Evolutionary conservation across 805 yeast genomes (phyloP), one percentile per base, ranked within the genome.

Genomic region (Saccharomyces kudriavzevii): DNA sequence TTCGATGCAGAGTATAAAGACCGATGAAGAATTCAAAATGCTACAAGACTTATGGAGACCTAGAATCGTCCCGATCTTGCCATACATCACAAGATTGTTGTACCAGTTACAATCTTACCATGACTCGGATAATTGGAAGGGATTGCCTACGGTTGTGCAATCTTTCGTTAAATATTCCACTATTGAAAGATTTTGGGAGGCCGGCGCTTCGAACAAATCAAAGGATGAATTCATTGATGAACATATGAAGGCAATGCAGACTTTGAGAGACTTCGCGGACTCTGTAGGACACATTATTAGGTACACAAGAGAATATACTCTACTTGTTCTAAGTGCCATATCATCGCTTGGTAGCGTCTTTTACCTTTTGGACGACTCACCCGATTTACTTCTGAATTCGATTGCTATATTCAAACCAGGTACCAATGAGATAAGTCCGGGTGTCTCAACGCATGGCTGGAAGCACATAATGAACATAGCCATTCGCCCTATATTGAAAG

Each of bases 121-220:
- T 67, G 88, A 94, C 63, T 96, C 98, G 0, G 85, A 77, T 11
- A 92, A 92, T 68, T 92, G 99, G 98, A 75, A 75, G 13, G 87
- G 82, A 43, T 74, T 94, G 49, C 98, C 99, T 0, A 79, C 78
- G 2, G 95, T 89, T 53, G 98, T 94, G 1, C 96, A 89, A 67
- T 77, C 92, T 1, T 92, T 95, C 74, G 96, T 92, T n/a, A 80
- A 81, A 58, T 85, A 89, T 62, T 85, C 95, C 56, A 86, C 95
- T 49, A 83, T 85, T 66, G 99, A 94, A 72, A 77, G 98, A 63
- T 94, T 94, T 68, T 94, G 99, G 99, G 98, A 95, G 66, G 96
- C 90, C 56, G 99, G 99, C 17, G 95, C 96, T 24, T 88, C 97
- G 1, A 87, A 88, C 54, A 96, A 94, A 70, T 84, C 96, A 2